Conservation (phyloP, 169 alveolate genomes). For the Plasmodium vivax region DNA sequence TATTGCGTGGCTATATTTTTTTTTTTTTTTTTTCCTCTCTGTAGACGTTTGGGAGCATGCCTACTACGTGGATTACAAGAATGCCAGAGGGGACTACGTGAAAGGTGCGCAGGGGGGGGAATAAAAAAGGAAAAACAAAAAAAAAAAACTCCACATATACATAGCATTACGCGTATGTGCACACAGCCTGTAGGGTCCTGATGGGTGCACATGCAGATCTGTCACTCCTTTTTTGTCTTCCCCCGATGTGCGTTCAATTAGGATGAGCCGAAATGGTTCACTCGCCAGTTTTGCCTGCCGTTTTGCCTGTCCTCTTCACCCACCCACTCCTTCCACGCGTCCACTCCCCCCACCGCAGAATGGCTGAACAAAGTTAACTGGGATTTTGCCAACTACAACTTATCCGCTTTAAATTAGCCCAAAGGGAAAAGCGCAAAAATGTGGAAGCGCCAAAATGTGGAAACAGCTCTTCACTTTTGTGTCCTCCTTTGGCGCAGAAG, state of each 20-base stretch:
- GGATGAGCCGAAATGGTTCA: background rate
- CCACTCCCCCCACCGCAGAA: slow-evolving; percentile 12
- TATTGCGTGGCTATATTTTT: background rate
- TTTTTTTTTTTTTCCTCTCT: background rate
- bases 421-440: background rate
- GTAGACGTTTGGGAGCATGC: slow-evolving; percentile 97
- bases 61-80: slow-evolving; percentile 92
- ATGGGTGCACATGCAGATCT: background rate
- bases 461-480: background rate
- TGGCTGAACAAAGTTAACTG: slow-evolving; percentile 61
- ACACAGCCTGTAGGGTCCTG: background rate
- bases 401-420: slow-evolving; percentile 24
- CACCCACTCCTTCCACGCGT: background rate
- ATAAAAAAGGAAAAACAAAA: background rate
- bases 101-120: slow-evolving; percentile 9
- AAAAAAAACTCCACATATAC: background rate
- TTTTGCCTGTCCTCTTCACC: background rate
- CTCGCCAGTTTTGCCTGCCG: background rate
- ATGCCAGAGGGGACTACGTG: slow-evolving; percentile 86
- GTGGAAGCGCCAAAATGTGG: background rate
- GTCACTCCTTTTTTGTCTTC: background rate
- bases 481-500: background rate
- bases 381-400: slow-evolving; percentile 73
- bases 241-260: background rate
- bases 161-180: background rate